Base-by-base conservation (phyloP, 495 filamentous ascomycete genomes). In the Aspergillus taichungensis region DNA sequence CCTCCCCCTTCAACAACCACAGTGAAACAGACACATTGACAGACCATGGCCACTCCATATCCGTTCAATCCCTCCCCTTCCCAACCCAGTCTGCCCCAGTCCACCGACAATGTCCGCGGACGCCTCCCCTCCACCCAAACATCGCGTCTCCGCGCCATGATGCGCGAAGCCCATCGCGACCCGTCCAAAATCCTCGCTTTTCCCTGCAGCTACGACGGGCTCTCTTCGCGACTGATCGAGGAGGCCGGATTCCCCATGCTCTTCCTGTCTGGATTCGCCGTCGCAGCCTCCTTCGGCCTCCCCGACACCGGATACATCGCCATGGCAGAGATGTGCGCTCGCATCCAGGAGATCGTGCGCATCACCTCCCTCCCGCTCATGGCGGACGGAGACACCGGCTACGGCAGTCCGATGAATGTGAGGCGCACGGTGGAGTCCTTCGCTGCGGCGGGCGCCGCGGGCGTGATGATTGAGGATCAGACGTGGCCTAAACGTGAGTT, bases 301-400 rank as follows among this genome's bases (percentile, higher is more conserved):
- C 66, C 67, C 12, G 68, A 71, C 42, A 65, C 68, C 3, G 68
- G 67, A 24, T 70, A 71, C 34, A 68, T 70, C 27, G 66, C 64
- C 6, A 65, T 69, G 55, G 53, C 54, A 28, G 67, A 73, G 40
- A 64, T 73, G 62, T 67, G 61, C 41, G 50, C 60, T n/a, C 65
- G 60, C 47, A 65, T 69, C 41, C 64, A 66, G 40, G 61, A 70
- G 38, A 51, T 53, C 0, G 57, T 56, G 8, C 53, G 64, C 1
- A 60, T 64, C 24, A 63, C 65, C 5, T 54, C 32, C 8, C 13
- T 71, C 0, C 68, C 65, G 0, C 51, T 73, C 12, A 59, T 71
- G 59, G 68, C 57, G 0, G 68, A 70, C 49, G 67, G 61, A 1
- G 64, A 69, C 40, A 69, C 64, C 3, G 66, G 67, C 13, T 69